phyloP scores from a whole-genome alignment of 176 grass and related monocot species.

The Stipa capillata region DNA sequence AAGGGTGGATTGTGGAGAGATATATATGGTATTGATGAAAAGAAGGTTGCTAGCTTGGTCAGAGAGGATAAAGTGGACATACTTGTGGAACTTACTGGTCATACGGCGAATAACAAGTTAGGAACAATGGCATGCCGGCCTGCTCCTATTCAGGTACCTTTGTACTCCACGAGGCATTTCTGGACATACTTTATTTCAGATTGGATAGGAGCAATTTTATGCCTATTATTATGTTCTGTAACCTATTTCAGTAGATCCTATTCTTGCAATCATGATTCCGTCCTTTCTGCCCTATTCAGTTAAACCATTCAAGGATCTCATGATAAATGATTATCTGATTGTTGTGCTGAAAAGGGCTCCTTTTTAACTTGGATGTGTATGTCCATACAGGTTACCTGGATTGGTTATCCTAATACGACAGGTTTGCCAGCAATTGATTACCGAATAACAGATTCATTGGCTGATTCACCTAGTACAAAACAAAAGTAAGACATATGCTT shows the following conservation, averaged over 20 bases:
- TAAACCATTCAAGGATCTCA: neutral
- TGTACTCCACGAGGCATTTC: neutral
- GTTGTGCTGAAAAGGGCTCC: neutral
- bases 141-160: slow-evolving; percentile 84
- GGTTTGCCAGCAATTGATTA: slow-evolving; percentile 98
- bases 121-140: slow-evolving; percentile 90
- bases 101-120: slow-evolving; percentile 97
- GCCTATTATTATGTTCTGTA: neutral
- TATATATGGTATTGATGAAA: slow-evolving; percentile 93
- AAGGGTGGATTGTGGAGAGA: slow-evolving; percentile 97
- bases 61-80: slow-evolving; percentile 98
- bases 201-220: neutral
- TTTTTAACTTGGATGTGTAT: slow-evolving; percentile 19
- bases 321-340: slow-evolving; percentile 8
- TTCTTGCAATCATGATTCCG: neutral
- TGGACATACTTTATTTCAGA: slow-evolving; percentile 8
- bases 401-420: slow-evolving; percentile 99
- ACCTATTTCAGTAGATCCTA: neutral
- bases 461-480: slow-evolving; percentile 62
- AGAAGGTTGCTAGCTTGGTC: slow-evolving; percentile 76
- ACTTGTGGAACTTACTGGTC: slow-evolving; percentile 97
- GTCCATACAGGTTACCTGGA: slow-evolving; percentile 76
- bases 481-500: slow-evolving; percentile 59
- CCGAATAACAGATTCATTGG: slow-evolving; percentile 78
- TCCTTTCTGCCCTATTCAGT: neutral